A percentile compares a stretch with the other conserved stretches of the same genome.
Conservation (phyloP, 768 basidiomycete genomes). For the Boletus fagicola region DNA sequence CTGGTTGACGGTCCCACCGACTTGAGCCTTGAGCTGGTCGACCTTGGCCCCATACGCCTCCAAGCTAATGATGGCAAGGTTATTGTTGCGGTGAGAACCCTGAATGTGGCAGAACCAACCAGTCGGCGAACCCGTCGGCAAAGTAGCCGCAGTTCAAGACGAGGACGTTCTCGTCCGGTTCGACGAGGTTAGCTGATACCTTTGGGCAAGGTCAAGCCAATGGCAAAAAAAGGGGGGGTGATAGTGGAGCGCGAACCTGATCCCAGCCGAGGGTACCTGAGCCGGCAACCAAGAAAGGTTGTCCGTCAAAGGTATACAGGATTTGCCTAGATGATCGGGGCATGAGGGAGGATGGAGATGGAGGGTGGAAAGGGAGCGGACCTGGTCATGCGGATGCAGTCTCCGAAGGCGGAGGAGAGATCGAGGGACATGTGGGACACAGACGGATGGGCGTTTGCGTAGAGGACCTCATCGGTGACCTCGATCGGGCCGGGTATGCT, state of each 20-base stretch:
- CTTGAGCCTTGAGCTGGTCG: slow-evolving; percentile 74
- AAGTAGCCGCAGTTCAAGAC: slow-evolving; percentile 94
- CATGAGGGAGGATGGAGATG: slow-evolving; percentile 1
- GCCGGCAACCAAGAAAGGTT: slow-evolving; percentile 93
- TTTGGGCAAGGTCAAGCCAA: slow-evolving; percentile 32
- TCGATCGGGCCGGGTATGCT: slow-evolving; percentile 69
- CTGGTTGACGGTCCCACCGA: slow-evolving; percentile 72
- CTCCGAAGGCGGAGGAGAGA: slow-evolving; percentile 85
- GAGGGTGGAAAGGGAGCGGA: slow-evolving; percentile 18
- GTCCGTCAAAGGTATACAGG: slow-evolving; percentile 71
- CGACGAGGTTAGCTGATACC: slow-evolving; percentile 91
- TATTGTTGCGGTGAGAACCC: not conserved
- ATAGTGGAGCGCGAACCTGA: slow-evolving; percentile 52
- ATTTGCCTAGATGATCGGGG: slow-evolving; percentile 50
- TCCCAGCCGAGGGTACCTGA: slow-evolving; percentile 98
- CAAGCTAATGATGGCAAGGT: slow-evolving; percentile 46
- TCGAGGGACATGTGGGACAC: slow-evolving; percentile 88
- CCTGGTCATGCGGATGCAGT: slow-evolving; percentile 85
- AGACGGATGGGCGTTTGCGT: slow-evolving; percentile 89
- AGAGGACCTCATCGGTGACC: slow-evolving; percentile 71
- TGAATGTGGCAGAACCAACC: slow-evolving; percentile 43
- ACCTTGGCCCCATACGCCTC: slow-evolving; percentile 87
- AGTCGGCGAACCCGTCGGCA: slow-evolving; percentile 86
- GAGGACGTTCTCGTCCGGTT: slow-evolving; percentile 72
- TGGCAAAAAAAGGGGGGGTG: too few species aligned